Evolutionary conservation across 805 yeast genomes (phyloP).

Genomic region (Isabelozyma pseudorhagii): DNA sequence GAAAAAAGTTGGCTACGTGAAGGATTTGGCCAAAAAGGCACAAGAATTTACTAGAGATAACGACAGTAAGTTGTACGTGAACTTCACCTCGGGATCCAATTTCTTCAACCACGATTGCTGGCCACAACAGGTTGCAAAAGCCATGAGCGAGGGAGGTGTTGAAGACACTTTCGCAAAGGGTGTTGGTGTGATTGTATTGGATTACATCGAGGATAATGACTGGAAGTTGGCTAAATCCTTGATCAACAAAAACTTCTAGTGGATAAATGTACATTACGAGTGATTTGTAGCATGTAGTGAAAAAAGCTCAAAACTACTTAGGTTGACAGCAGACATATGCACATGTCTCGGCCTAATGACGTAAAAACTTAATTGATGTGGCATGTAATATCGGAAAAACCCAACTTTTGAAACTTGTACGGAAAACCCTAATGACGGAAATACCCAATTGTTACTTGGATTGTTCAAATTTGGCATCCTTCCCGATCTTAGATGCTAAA

Average conservation of each 20-base stretch:
- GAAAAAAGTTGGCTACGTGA: constrained; percentile 56
- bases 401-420: not conserved
- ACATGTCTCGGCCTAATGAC: too few species aligned
- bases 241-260: constrained; percentile 48
- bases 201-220: constrained; percentile 58
- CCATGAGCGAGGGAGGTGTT: constrained; percentile 42
- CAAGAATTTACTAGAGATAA: constrained; percentile 40
- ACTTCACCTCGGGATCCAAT: constrained; percentile 72
- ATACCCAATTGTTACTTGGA: not conserved
- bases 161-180: constrained; percentile 51
- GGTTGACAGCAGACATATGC: too few species aligned
- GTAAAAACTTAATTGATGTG: too few species aligned
- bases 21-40: constrained; percentile 53
- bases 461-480: not conserved
- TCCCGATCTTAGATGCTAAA: not conserved
- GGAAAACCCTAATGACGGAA: not conserved
- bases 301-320: too few species aligned
- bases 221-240: constrained; percentile 55
- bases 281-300: not conserved
- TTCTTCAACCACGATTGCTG: constrained; percentile 69
- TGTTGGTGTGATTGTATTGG: constrained; percentile 64
- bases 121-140: constrained; percentile 66
- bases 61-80: constrained; percentile 57
- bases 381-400: too few species aligned
- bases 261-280: not conserved